Percentiles rank a stretch among this genome's conserved stretches.
phyloP scores from a whole-genome alignment of 768 basidiomycete genomes.

The Russula dissimulans region DNA sequence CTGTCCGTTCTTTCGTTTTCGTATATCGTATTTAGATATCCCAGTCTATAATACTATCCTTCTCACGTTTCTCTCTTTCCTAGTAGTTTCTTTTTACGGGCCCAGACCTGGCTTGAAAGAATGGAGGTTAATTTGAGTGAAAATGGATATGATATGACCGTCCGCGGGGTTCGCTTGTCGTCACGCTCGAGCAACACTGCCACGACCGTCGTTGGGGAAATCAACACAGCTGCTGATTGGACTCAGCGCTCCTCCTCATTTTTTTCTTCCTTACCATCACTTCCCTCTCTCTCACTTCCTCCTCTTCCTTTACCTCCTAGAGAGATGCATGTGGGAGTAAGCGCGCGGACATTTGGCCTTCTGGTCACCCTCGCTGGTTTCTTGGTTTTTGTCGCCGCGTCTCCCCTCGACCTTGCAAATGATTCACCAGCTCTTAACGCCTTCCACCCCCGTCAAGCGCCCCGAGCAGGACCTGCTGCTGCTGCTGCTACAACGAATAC shows the following conservation, averaged over 20 bases:
- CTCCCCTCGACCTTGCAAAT: slow-evolving; percentile 19
- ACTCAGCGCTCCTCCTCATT: neutral
- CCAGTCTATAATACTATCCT: too few relatives aligned
- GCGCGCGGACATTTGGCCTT: slow-evolving; percentile 23
- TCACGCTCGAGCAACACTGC: neutral
- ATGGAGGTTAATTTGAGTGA: neutral
- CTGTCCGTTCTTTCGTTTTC: neutral
- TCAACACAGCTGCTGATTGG: neutral
- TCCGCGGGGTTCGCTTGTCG: neutral
- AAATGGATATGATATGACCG: neutral
- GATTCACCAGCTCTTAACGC: neutral
- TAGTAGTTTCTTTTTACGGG: neutral
- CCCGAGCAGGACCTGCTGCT: too few relatives aligned
- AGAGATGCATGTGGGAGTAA: slow-evolving; percentile 22
- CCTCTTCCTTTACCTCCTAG: neutral
- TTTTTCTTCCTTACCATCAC: neutral
- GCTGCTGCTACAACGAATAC: neutral
- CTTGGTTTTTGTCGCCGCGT: slow-evolving; percentile 23
- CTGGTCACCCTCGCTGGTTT: slow-evolving; percentile 24
- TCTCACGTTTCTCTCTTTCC: neutral
- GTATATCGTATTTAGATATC: too few relatives aligned
- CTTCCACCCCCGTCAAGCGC: slow-evolving; percentile 17
- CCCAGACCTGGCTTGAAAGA: neutral
- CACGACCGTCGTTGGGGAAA: neutral
- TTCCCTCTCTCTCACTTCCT: neutral